These are phyloP conservation scores for Arthrocladium fulminans DNA, from an alignment of 2,329 filamentous ascomycete species.

Conservation along the genomic window DNA sequence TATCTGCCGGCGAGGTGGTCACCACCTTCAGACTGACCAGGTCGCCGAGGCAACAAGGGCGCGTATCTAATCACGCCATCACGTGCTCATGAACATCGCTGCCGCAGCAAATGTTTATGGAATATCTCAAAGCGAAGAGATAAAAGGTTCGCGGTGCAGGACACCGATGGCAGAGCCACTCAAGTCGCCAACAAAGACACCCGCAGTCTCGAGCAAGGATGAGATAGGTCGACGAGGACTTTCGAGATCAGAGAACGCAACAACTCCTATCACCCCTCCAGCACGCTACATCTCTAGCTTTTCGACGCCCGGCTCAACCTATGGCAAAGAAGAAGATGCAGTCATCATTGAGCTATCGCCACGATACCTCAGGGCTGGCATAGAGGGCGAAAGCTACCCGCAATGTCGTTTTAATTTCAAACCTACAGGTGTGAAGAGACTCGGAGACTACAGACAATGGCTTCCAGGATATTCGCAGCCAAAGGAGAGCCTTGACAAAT, in stretches of 20 bases:
- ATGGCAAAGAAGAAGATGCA: constrained; percentile 70
- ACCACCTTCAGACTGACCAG: background rate
- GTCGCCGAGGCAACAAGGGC: constrained; percentile 1
- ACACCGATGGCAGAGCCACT: background rate
- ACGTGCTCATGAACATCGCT: background rate
- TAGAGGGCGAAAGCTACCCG: constrained; percentile 72
- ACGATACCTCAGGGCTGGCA: constrained; percentile 69
- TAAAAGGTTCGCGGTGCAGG: background rate
- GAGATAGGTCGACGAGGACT: background rate
- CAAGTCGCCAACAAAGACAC: constrained; percentile 1
- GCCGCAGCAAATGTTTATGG: background rate
- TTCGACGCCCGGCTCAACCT: constrained; percentile 49
- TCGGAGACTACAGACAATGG: constrained; percentile 74
- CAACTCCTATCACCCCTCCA: constrained; percentile 53
- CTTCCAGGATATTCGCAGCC: constrained; percentile 43
- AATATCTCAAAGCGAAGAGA: background rate
- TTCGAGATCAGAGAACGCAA: constrained; percentile 1
- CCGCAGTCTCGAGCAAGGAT: background rate
- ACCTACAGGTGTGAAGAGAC: constrained; percentile 65
- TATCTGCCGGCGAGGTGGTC: background rate
- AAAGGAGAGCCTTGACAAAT: constrained; percentile 32
- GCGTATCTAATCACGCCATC: background rate
- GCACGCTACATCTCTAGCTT: constrained; percentile 46
- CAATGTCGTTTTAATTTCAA: constrained; percentile 63
- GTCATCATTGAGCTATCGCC: constrained; percentile 76